Evolutionary conservation across 2,329 filamentous ascomycete species (phyloP), one percentile per base, ranked within the genome.

Genomic region (Coniochaeta prunicola): DNA sequence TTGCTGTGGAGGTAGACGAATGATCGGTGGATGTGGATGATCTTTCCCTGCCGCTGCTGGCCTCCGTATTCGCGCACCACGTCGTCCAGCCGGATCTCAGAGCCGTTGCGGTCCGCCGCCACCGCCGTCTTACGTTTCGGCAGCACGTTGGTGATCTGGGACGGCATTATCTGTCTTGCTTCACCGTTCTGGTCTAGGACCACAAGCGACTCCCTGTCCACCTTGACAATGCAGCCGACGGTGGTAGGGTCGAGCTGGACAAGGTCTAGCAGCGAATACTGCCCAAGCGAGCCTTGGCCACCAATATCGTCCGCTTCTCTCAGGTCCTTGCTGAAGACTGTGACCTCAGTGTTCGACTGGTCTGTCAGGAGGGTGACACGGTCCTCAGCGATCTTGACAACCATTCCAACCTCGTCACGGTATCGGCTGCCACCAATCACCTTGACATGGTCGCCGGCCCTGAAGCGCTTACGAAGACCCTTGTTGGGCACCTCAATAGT

Each of bases 261-360:
- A 28, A 99, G 82, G 71, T 99, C 94, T 66, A 96, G 91, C 34
- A 99, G 85, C 65, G 92, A 89, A 72, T 90, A 97, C 73, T 96
- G 90, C 12, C 91, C 91, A n/a, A 93, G 77, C 33, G 86, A 85
- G 30, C 91, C 89, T 68, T 92, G 87, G 17, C 91, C 92, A 62
- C 92, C 92, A 65, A 92, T 91, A 70, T 97, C 94, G 58, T 91
- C 91, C 30, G 94, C 94, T 73, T 96, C 91, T 65, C 96, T 86
- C 61, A 99, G 77, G 76, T 99, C 94, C 72, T 96, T 97, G 77
- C 93, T 97, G 71, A 99, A 99, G 34, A 99, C 94, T 0, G 92
- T 97, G 65, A 99, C 92, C 71, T 99, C 94, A 57, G 88, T 87
- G 73, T 94, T 93, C 61, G 86, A 94, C 71, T 94, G 91, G 74